Base-by-base conservation (phyloP, 495 filamentous ascomycete species). In the Daldinia loculata region DNA sequence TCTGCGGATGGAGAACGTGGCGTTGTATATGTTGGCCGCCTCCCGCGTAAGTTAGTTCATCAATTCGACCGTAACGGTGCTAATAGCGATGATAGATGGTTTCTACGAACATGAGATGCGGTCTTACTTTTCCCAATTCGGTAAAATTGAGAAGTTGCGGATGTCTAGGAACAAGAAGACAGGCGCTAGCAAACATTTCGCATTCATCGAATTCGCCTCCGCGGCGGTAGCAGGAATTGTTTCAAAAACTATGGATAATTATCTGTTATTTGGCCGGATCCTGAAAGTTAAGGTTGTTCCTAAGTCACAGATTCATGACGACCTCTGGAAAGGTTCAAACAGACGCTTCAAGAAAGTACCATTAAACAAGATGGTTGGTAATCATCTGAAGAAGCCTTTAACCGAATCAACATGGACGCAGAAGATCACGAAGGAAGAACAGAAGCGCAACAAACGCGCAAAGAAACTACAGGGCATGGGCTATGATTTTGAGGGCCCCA, bases 41-140 rank as follows among this genome's bases (percentile, higher is more conserved):
- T 97, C 56, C 95, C 95, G 22, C 95, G 70, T 73, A 69, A 66
- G 70, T 73, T 9, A 11, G 24, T 22, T 34, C 19, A 39, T 24
- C 24, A 9, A 29, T 30, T 14, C 7, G 15, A 17, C 8, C 2
- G 22, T 12, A 52, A 41, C 88, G 78, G 14, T 24, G 26, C 65
- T 71, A 48, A 77, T 58, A 4, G 38, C 50, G 27, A 38, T 22
- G 6, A 48, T 55, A 74, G 71, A 88, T 69, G 95, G 96, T 80
- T 98, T 99, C 86, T 98, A 93, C 84, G 96, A 98, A 81, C 88
- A 93, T 76, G 91, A 98, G 80, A 97, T 99, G 91, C 89, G 89
- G 56, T 84, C 87, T 51, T 99, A 98, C 84, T 98, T 98, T 76
- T 86, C 89, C n/a, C 95, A 98, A 80, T 99, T 99, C 76, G 96